phyloP scores from a whole-genome alignment of 495 filamentous ascomycete species.

The Penicillium verhagenii region DNA sequence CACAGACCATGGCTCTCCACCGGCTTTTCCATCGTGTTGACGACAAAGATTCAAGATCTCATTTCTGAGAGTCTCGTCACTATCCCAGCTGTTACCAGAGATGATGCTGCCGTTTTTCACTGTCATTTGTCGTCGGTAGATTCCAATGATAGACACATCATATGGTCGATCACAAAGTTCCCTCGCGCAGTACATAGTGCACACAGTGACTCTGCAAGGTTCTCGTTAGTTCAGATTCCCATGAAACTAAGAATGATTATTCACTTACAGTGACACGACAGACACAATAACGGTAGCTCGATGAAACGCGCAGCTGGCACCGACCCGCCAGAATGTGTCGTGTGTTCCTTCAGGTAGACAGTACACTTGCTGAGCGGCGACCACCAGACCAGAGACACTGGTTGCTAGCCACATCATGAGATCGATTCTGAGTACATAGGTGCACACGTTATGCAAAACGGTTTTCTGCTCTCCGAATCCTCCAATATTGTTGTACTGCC shows the following conservation, averaged over 20 bases:
- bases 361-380: constrained; percentile 39
- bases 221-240: constrained; percentile 4
- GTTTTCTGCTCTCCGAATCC: constrained; percentile 38
- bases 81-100: constrained; percentile 41
- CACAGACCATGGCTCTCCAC: constrained; percentile 30
- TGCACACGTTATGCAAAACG: constrained; percentile 37
- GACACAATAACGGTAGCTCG: constrained; percentile 37
- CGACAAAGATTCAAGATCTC: constrained; percentile 44
- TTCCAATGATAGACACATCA: constrained; percentile 41
- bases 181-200: constrained; percentile 40
- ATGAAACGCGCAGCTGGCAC: constrained; percentile 43
- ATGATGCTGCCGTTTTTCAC: constrained; percentile 35
- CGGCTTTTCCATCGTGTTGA: constrained; percentile 32
- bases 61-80: constrained; percentile 42
- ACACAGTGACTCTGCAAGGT: constrained; percentile 33
- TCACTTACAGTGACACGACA: constrained; percentile 39
- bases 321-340: constrained; percentile 39
- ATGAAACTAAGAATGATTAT: too few relatives aligned
- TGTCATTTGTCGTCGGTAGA: constrained; percentile 28
- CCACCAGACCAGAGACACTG: constrained; percentile 42
- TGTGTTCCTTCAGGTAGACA: constrained; percentile 33
- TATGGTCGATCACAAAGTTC: constrained; percentile 45
- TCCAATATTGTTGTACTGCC: constrained; percentile 43
- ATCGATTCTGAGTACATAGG: constrained; percentile 37
- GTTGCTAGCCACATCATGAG: constrained; percentile 43